Percentiles rank a stretch among this genome's conserved stretches.
Conservation (phyloP, 1,284 basidiomycete species). For the Tremellales sp. region DNA sequence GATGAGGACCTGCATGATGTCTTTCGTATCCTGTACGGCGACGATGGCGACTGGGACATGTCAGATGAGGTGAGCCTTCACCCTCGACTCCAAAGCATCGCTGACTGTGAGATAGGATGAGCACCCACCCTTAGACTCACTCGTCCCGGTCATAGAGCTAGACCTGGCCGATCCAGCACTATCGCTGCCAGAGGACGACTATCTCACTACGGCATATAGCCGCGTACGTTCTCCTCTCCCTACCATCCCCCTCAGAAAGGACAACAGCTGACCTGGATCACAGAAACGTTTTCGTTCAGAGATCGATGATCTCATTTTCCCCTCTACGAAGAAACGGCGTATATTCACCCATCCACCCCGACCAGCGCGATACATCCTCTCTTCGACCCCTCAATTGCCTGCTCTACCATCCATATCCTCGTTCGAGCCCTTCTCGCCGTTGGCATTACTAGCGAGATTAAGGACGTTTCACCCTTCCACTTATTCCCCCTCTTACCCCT, state of each 20-base stretch:
- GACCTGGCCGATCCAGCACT: slow-evolving; percentile 13
- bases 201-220: neutral
- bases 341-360: slow-evolving; percentile 1
- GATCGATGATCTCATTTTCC: slow-evolving; percentile 14
- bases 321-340: slow-evolving; percentile 15
- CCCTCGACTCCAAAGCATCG: slow-evolving; percentile 9
- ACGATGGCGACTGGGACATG: slow-evolving; percentile 12
- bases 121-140: slow-evolving; percentile 8
- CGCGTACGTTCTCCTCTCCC: neutral
- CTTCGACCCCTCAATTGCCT: slow-evolving; percentile 25
- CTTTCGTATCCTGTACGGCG: slow-evolving; percentile 24
- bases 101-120: neutral
- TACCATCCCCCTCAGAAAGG: too few species aligned
- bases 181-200: neutral
- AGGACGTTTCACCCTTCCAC: slow-evolving; percentile 23
- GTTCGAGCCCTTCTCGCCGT: slow-evolving; percentile 35
- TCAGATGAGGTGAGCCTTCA: neutral
- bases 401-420: slow-evolving; percentile 9
- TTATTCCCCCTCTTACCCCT: slow-evolving; percentile 11
- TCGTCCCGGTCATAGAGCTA: slow-evolving; percentile 11
- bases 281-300: slow-evolving; percentile 21
- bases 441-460: slow-evolving; percentile 31
- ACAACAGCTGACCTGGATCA: too few species aligned
- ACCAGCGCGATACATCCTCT: slow-evolving; percentile 6
- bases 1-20: slow-evolving; percentile 29